These are phyloP conservation scores for Sextonia rubra DNA, from an alignment of 164 flowering plant species.

Conservation along the genomic window DNA sequence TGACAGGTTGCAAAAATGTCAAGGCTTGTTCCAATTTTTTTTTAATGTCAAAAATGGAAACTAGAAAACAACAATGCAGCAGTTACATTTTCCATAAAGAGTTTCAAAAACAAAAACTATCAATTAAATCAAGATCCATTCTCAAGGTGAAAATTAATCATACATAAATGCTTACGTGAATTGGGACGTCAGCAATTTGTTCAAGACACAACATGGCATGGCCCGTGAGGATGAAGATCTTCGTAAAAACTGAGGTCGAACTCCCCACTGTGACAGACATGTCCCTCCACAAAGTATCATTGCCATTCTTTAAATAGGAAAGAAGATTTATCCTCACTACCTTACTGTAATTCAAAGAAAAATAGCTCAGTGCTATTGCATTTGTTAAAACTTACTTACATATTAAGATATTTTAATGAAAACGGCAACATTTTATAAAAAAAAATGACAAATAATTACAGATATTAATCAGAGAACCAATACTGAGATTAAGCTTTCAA, in stretches of 20 bases:
- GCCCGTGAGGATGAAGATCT: constrained; percentile 16
- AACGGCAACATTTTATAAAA: too few species aligned
- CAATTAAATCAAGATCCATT: background rate
- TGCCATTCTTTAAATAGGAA: constrained; percentile 42
- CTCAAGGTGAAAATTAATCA: background rate
- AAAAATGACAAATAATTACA: too few species aligned
- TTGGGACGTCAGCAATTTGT: constrained; percentile 15
- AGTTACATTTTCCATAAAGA: too few species aligned
- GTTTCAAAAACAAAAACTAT: too few species aligned
- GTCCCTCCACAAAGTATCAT: constrained; percentile 59
- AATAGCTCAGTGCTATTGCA: background rate
- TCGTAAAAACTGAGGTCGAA: constrained; percentile 41
- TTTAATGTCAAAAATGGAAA: too few species aligned
- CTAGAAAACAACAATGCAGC: too few species aligned
- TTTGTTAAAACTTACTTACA: too few species aligned
- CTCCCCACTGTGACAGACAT: constrained; percentile 65
- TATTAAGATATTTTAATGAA: too few species aligned
- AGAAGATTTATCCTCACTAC: background rate
- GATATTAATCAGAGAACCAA: too few species aligned
- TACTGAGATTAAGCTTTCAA: too few species aligned
- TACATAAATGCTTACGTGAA: constrained; percentile 15
- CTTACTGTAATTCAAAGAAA: constrained; percentile 8
- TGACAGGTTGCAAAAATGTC: too few species aligned
- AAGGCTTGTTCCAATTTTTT: too few species aligned
- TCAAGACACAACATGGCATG: constrained; percentile 10